Evolutionary conservation across 176 grass and related monocot genomes (phyloP), one percentile per base, ranked within the genome.

Genomic region (Oryza glaberrima): DNA sequence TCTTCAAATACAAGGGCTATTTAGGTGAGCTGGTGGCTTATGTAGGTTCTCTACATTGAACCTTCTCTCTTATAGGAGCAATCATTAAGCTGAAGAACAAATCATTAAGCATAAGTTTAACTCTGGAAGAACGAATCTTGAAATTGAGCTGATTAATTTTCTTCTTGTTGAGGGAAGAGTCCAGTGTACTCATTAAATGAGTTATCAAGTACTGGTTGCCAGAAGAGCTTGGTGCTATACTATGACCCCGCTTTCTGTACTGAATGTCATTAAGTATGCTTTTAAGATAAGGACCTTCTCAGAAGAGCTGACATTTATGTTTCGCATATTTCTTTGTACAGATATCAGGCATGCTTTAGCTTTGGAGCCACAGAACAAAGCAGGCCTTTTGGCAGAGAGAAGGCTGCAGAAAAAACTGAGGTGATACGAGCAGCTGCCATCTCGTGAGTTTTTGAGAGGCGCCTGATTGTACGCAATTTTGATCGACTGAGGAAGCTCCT

Each of bases 331-430:
- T 67, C 3, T 16, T 8, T 81, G 15, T 87, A n/a, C 86, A 99
- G 96, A 99, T 99, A 96, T 99, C 81, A 89, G 94, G 84, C 87
- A 84, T 74, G 96, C 94, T 70, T 52, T 92, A 83, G 91, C 86
- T 72, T 90, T 99, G 34, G 96, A 99, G 46, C 96, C 96, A 46
- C 93, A 90, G 88, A 99, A 99, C n/a, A 99, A 91, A 89, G 64
- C 88, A 86, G 96, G 90, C n/a, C 91, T 92, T 86, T 86, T 78
- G 58, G 96, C 90, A 36, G 96, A 99, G 79, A 91, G 36, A 89
- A 96, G 91, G 74, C 69, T 99, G 69, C 90, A 94, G 43, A 99
- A 91, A 69, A 78, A 89, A 14, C 80, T 89, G 2, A 77, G 82
- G 87, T 93, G 86, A 96, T 65, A 15, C 36, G 14, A n/a, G 20